Evolutionary conservation across 345 rosid species (phyloP), one percentile per base, ranked within the genome.

Genomic region (Aegle marmelos): DNA sequence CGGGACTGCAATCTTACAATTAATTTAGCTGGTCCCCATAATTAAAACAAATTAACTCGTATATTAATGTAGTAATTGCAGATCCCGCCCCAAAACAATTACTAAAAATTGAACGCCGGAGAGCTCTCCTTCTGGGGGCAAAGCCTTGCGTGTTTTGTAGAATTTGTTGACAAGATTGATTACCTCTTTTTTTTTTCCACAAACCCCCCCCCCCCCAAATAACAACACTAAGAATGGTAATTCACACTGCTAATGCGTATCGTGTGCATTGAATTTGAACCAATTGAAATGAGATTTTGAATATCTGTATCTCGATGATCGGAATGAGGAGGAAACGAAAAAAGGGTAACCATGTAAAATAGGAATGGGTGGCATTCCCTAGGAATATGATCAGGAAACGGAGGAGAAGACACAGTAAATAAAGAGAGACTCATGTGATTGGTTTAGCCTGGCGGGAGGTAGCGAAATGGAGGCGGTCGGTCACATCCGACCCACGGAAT

Each of bases 401-500:
- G 39, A 36, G 76, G 79, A 76, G 56, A 73, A 73, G 25, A 45
- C 76, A 45, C 76, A 50, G 79, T 82, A 80, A 80, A 61, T 28
- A 17, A 0, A 30, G 8, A 13, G 0, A 30, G 8, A 13, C 3
- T 37, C 85, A 79, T 41, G 88, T 70, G 85, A 30, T 28, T 66
- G 73, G 77, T 64, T 68, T 73, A 39, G 45, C 13, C 41, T 37
- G 85, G 82, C 76, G 76, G 83, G 80, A 73, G 74, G 84, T 30
- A 48, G 57, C 68, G 66, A 72, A 70, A 70, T 71, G 5, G 37
- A 39, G 78, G 63, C 80, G n/a, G 82, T 73, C 79, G 65, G 65
- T 76, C 83, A 80, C 81, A 39, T 85, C 79, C 1, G 72, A 48
- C 82, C 79, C 83, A 75, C 78, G 86, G 79, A 73, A 77, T 76